Evolutionary conservation across 2,329 filamentous ascomycete species (phyloP).

Genomic region (Aphanocladium album): DNA sequence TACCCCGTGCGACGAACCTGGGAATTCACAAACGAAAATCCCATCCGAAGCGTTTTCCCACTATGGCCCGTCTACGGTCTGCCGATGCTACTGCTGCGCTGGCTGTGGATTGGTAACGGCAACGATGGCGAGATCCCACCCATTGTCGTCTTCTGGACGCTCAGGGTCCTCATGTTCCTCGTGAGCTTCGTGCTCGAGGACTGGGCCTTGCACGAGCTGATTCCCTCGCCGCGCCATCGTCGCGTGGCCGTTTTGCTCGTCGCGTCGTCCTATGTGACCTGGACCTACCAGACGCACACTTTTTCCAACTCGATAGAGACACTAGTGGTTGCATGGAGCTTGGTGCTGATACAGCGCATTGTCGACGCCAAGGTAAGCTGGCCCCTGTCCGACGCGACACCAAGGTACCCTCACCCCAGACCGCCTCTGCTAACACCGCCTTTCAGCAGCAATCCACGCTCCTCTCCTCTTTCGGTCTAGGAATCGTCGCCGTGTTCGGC

Average conservation of each 20-base stretch:
- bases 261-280: constrained; percentile 95
- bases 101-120: constrained; percentile 84
- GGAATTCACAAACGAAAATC: constrained; percentile 87
- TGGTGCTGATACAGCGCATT: constrained; percentile 88
- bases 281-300: constrained; percentile 97
- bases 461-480: constrained; percentile 70
- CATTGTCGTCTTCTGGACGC: constrained; percentile 81
- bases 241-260: constrained; percentile 75
- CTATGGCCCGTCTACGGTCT: constrained; percentile 93
- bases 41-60: constrained; percentile 93
- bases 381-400: background rate
- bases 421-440: constrained; percentile 22
- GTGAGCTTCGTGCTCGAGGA: constrained; percentile 96
- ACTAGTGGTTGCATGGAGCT: constrained; percentile 83
- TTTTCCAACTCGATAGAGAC: constrained; percentile 98
- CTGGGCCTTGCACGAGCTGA: constrained; percentile 92
- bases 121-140: constrained; percentile 72
- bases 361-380: constrained; percentile 65
- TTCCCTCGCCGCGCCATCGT: constrained; percentile 67
- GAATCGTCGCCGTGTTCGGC: constrained; percentile 76
- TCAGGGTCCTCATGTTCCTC: constrained; percentile 87
- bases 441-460: constrained; percentile 67
- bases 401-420: background rate
- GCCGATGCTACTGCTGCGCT: constrained; percentile 87
- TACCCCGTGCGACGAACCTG: constrained; percentile 88